Evolutionary conservation across 2,329 filamentous ascomycete genomes (phyloP).

Genomic region (Ophiostoma quercus): DNA sequence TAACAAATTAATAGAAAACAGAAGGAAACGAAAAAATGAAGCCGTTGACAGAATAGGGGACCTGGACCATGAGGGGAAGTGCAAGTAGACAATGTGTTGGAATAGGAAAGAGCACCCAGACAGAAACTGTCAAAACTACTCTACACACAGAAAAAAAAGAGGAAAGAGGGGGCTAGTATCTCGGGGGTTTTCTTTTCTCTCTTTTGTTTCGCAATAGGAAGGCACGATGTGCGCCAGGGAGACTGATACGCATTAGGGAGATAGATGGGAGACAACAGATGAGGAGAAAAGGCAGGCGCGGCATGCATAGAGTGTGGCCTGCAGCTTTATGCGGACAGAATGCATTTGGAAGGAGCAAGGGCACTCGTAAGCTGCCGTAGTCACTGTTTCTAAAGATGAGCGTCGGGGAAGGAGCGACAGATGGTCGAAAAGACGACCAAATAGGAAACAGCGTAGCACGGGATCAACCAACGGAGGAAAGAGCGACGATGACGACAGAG

Average conservation of each 20-base stretch:
- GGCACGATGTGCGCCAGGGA: constrained; percentile 4
- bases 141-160: background rate
- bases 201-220: background rate
- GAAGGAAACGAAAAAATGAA: background rate
- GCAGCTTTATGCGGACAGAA: background rate
- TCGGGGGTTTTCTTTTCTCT: background rate
- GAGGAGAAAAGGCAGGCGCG: background rate
- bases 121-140: background rate
- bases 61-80: background rate
- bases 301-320: background rate
- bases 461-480: constrained; percentile 14
- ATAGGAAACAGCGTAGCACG: background rate
- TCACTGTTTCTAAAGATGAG: background rate
- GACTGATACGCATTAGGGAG: constrained; percentile 3
- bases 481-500: background rate
- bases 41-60: constrained; percentile 1
- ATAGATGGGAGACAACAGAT: background rate
- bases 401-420: background rate
- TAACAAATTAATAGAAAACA: background rate
- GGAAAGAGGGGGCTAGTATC: background rate
- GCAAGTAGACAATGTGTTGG: background rate
- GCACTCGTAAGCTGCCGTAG: background rate
- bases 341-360: background rate
- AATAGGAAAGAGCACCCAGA: background rate
- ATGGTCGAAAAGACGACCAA: background rate